Evolutionary conservation across 1,139 yeast species (phyloP), one percentile per base, ranked within the genome.

Genomic region (Nakaseomyces bracarensis): DNA sequence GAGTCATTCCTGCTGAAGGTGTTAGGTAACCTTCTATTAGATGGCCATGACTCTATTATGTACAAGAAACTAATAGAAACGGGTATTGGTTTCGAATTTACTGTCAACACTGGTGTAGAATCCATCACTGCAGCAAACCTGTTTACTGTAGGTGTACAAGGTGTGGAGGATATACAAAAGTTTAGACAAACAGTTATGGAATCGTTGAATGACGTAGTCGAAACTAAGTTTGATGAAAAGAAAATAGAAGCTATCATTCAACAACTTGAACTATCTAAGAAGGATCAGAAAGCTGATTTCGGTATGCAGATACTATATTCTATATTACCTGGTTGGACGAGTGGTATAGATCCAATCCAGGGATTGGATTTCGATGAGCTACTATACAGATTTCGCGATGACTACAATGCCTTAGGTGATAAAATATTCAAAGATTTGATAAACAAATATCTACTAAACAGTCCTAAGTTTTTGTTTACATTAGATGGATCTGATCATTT

Each of bases 31-130:
- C 67, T 93, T 45, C 67, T 93, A 29, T 75, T 83, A 53, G 96
- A 86, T 59, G 97, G 98, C 1, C 97, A 89, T 57, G 82, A 91
- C 11, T 82, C 97, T 9, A 91, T 95, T 5, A 71, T 91, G 43
- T 85, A 89, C 62, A 86, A 87, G 62, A 77, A 77, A 19, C 69
- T 91, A 45, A 82, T 91, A 46, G 98, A 91, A 60, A 66, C 82
- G 8, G 94, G 93, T 2, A 63, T 79, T 37, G 97, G 94, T 33
- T 78, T 84, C 39, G 97, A 91, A 53, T 91, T 82, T 60, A 70
- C 93, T 0, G 84, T 89, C 5, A 93, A 93, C 55, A 71, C 95
- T 0, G 98, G 98, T 0, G 69, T 86, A 40, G 97, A 91, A 47
- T 72, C 84, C 1, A 79, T 87, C 37, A 83, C 96, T 7, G 82